These are phyloP conservation scores for Ophiobolus disseminans DNA, from an alignment of 2,329 filamentous ascomycete genomes.

Conservation along the genomic window DNA sequence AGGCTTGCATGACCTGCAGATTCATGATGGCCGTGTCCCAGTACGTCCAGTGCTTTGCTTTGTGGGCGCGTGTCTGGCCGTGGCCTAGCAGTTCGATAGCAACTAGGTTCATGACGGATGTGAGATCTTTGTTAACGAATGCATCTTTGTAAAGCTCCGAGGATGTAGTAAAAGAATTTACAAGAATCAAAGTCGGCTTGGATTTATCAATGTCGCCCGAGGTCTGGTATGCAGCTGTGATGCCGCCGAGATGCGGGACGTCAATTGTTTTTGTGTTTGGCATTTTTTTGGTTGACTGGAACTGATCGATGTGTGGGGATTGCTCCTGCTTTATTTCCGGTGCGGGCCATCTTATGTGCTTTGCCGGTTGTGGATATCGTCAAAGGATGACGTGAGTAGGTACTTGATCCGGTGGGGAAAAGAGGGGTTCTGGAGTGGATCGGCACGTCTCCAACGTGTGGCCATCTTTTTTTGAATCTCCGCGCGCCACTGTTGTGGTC, in stretches of 20 bases:
- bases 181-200: conserved; percentile 60
- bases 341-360: not conserved
- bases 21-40: conserved; percentile 62
- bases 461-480: too few species aligned
- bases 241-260: conserved; percentile 60
- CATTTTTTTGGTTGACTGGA: conserved; percentile 19
- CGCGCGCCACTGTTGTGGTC: too few species aligned
- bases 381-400: not conserved
- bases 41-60: conserved; percentile 59
- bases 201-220: conserved; percentile 40
- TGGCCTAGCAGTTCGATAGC: conserved; percentile 63
- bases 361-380: not conserved
- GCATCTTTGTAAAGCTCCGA: conserved; percentile 54
- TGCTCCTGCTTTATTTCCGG: too few species aligned
- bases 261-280: conserved; percentile 48
- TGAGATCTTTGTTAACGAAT: conserved; percentile 47
- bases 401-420: not conserved
- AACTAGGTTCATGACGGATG: conserved; percentile 56
- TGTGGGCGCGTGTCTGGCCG: conserved; percentile 54
- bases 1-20: conserved; percentile 48
- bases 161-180: conserved; percentile 61
- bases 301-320: not conserved
- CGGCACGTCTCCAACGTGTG: too few species aligned
- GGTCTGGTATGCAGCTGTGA: conserved; percentile 57
- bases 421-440: not conserved